A percentile compares a stretch with the other conserved stretches of the same genome.
phyloP scores from a whole-genome alignment of 2,329 filamentous ascomycete genomes.

The Aspergillus intermedius region DNA sequence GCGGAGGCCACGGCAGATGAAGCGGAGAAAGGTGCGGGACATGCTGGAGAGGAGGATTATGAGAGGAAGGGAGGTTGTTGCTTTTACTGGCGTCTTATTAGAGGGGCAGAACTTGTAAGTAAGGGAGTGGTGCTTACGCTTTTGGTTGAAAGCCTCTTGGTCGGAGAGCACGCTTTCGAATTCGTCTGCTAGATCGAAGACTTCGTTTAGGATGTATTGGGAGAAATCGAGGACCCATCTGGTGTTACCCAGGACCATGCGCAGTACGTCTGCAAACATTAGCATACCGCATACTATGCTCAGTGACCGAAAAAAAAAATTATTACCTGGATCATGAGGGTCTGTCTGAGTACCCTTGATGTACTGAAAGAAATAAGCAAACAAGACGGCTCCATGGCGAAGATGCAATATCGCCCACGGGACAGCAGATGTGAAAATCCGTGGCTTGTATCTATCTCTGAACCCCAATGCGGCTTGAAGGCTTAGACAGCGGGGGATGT shows the following conservation, averaged over 20 bases:
- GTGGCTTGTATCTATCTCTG: slow-evolving; percentile 54
- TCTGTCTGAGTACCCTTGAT: slow-evolving; percentile 46
- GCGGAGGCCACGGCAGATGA: slow-evolving; percentile 58
- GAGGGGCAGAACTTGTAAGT: not conserved
- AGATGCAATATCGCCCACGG: slow-evolving; percentile 69
- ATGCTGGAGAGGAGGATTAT: slow-evolving; percentile 65
- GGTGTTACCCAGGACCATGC: slow-evolving; percentile 65
- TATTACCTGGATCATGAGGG: slow-evolving; percentile 54
- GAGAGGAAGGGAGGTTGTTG: slow-evolving; percentile 34
- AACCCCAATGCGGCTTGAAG: slow-evolving; percentile 74
- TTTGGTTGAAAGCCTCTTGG: slow-evolving; percentile 31
- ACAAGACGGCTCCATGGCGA: slow-evolving; percentile 60
- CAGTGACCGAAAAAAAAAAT: not conserved
- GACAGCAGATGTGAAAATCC: slow-evolving; percentile 65
- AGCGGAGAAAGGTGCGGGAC: slow-evolving; percentile 64
- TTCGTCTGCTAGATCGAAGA: slow-evolving; percentile 41
- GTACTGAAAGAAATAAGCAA: slow-evolving; percentile 60
- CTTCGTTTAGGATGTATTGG: slow-evolving; percentile 49
- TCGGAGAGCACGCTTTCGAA: slow-evolving; percentile 28
- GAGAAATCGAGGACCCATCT: slow-evolving; percentile 69
- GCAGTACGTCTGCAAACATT: slow-evolving; percentile 56
- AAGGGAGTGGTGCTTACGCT: slow-evolving; percentile 20
- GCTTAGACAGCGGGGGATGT: slow-evolving; percentile 69
- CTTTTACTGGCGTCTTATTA: slow-evolving; percentile 25
- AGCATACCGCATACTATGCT: not conserved